Evolutionary conservation across 2,329 filamentous ascomycete genomes (phyloP).

Genomic region (Aspergillus sp.): DNA sequence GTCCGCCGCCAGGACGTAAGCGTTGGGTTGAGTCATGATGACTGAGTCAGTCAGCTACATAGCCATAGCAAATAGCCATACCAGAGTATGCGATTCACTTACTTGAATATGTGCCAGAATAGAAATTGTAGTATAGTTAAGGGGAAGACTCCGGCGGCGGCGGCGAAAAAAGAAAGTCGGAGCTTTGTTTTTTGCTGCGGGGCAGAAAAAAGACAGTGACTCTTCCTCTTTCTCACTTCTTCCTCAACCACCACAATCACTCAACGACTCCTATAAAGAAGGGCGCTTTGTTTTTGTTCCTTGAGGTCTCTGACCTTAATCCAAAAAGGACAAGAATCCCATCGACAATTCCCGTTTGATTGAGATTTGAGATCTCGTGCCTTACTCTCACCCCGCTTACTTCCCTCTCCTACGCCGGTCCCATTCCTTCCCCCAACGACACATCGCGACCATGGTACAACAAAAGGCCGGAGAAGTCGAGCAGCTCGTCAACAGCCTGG

Average conservation of each 20-base stretch:
- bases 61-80: not conserved
- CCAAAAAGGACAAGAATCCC: not conserved
- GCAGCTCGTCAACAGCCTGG: conserved; percentile 58
- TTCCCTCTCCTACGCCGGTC: not conserved
- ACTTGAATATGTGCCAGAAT: conserved; percentile 3
- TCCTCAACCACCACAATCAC: not conserved
- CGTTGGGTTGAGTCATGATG: conserved; percentile 47
- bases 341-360: not conserved
- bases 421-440: not conserved
- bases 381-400: not conserved
- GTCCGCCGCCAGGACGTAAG: conserved; percentile 73
- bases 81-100: not conserved
- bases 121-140: not conserved
- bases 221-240: not conserved
- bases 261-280: not conserved
- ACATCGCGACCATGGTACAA: conserved; percentile 43
- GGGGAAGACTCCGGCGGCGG: not conserved
- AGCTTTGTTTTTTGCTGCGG: not conserved
- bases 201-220: not conserved
- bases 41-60: not conserved
- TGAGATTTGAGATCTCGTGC: not conserved
- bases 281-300: not conserved
- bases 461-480: conserved; percentile 66
- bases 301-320: not conserved
- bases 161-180: not conserved